Conservation (phyloP, 805 yeast genomes). For the Ogataea minuta region DNA sequence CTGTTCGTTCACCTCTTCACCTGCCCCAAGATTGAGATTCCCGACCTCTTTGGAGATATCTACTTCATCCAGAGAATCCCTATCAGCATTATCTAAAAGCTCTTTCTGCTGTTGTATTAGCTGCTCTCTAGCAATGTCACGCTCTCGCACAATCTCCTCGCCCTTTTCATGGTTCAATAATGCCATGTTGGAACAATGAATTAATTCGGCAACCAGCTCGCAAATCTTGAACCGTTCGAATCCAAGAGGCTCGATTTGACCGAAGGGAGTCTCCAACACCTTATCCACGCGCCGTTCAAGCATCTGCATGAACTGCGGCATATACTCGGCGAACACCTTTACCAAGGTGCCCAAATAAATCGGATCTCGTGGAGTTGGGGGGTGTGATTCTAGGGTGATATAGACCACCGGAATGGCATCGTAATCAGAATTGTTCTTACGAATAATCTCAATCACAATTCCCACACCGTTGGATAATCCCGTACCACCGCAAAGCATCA, state of each 20-base stretch:
- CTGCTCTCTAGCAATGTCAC: constrained; percentile 65
- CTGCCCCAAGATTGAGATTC: constrained; percentile 24
- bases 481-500: constrained; percentile 81
- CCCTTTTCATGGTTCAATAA: constrained; percentile 76
- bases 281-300: constrained; percentile 41
- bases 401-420: constrained; percentile 84
- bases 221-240: constrained; percentile 88
- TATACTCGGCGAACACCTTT: constrained; percentile 67
- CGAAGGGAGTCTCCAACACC: constrained; percentile 60
- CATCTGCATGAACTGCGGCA: constrained; percentile 67
- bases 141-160: constrained; percentile 60
- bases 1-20: constrained; percentile 6
- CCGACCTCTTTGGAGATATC: constrained; percentile 36
- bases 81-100: constrained; percentile 24
- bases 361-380: constrained; percentile 91
- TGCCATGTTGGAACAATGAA: constrained; percentile 98
- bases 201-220: constrained; percentile 87
- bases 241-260: constrained; percentile 73
- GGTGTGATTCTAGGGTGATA: constrained; percentile 81
- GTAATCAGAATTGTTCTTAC: constrained; percentile 95
- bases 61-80: constrained; percentile 29
- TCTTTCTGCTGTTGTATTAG: constrained; percentile 38
- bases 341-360: constrained; percentile 87
- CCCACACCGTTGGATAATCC: constrained; percentile 95
- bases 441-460: constrained; percentile 86